Percentiles rank a stretch among this genome's conserved stretches.
These are phyloP conservation scores for Annulohypoxylon moriforme DNA, from an alignment of 495 filamentous ascomycete genomes.

Conservation along the genomic window DNA sequence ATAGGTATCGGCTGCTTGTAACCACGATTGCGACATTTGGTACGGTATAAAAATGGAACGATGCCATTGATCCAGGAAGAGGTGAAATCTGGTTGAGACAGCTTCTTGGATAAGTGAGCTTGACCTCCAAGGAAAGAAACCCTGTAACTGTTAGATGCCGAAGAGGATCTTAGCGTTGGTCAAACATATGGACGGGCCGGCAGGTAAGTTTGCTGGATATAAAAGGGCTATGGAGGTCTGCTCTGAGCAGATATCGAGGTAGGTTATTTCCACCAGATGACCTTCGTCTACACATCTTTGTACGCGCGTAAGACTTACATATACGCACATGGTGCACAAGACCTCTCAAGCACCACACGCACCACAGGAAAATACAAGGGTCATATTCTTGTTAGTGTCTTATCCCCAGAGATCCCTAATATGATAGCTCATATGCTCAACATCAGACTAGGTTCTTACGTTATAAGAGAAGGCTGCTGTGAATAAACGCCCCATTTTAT, in stretches of 20 bases:
- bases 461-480: slow-evolving; percentile 1
- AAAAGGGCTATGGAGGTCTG: slow-evolving; percentile 29
- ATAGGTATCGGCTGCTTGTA: slow-evolving; percentile 13
- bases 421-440: slow-evolving; percentile 41
- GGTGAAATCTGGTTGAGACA: slow-evolving; percentile 30
- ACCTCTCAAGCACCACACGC: background rate
- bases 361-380: slow-evolving; percentile 14
- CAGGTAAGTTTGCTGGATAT: slow-evolving; percentile 15
- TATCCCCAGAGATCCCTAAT: slow-evolving; percentile 26
- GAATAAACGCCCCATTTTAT: background rate
- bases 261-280: slow-evolving; percentile 23
- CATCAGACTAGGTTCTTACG: slow-evolving; percentile 10
- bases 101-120: slow-evolving; percentile 36
- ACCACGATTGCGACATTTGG: slow-evolving; percentile 28
- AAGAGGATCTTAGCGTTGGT: slow-evolving; percentile 22
- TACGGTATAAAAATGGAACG: slow-evolving; percentile 30
- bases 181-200: slow-evolving; percentile 4
- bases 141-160: slow-evolving; percentile 12
- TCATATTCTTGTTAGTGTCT: slow-evolving; percentile 24
- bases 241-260: slow-evolving; percentile 5
- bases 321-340: slow-evolving; percentile 4
- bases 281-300: slow-evolving; percentile 6
- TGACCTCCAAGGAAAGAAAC: slow-evolving; percentile 20
- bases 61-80: slow-evolving; percentile 33
- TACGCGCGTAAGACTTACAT: slow-evolving; percentile 26